Conservation (phyloP, 2,329 filamentous ascomycete genomes). For the Tolypocladium ophioglossoides region DNA sequence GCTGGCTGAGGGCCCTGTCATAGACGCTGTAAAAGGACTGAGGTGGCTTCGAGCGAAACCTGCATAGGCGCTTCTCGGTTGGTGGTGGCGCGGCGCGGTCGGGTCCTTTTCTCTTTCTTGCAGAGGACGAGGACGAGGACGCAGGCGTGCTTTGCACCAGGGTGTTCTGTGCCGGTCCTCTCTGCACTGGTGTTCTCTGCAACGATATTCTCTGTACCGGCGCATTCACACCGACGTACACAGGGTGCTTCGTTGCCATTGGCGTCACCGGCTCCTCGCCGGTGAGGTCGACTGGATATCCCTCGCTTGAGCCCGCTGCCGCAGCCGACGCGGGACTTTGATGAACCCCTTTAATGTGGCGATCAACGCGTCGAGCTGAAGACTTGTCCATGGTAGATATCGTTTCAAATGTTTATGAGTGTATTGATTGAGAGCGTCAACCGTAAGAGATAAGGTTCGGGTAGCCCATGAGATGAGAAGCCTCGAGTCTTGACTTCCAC, state of each 20-base stretch:
- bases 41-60: constrained; percentile 22
- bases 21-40: constrained; percentile 25
- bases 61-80: constrained; percentile 24
- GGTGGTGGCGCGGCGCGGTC: not conserved
- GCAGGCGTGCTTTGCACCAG: not conserved
- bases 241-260: not conserved
- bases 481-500: not conserved
- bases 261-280: not conserved
- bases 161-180: not conserved
- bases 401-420: not conserved
- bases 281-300: constrained; percentile 1
- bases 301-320: constrained; percentile 4
- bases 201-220: not conserved
- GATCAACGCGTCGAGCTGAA: not conserved
- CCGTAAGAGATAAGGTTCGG: too few relatives aligned
- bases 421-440: too few relatives aligned
- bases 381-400: not conserved
- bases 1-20: constrained; percentile 27
- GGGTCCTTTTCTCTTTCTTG: constrained; percentile 9
- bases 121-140: not conserved
- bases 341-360: not conserved
- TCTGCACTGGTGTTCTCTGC: not conserved
- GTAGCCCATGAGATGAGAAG: not conserved
- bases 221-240: not conserved
- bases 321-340: not conserved